These are phyloP conservation scores for Ilex asprella DNA, from an alignment of 257 asterid species.

Conservation along the genomic window DNA sequence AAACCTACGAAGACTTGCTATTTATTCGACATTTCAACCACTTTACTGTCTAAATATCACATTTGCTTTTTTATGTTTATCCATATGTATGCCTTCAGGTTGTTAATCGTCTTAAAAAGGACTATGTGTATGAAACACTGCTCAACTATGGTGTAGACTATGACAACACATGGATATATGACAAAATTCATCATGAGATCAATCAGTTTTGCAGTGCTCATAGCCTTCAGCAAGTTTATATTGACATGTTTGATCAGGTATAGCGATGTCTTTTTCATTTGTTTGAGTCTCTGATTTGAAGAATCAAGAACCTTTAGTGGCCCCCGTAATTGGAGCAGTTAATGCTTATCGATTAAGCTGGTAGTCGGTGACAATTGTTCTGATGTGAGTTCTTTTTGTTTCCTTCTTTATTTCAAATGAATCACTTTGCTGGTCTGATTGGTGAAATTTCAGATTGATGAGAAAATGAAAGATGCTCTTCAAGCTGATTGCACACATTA, in stretches of 20 bases:
- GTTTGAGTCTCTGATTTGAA: not conserved
- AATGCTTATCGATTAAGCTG: not conserved
- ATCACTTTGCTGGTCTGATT: not conserved
- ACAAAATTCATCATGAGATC: constrained; percentile 98
- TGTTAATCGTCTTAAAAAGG: constrained; percentile 87
- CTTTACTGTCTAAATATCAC: constrained; percentile 4
- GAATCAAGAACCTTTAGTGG: not conserved
- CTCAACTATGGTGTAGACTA: constrained; percentile 83
- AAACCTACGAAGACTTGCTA: constrained; percentile 9
- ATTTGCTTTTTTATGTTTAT: constrained; percentile 8
- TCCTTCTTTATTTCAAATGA: not conserved
- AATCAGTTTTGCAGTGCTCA: constrained; percentile 96
- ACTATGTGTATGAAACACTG: constrained; percentile 70
- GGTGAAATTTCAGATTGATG: constrained; percentile 65
- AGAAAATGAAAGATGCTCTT: constrained; percentile 97
- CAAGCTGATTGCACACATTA: constrained; percentile 96
- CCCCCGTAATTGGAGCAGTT: too few species aligned
- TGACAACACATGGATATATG: constrained; percentile 97
- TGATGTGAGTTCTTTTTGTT: not conserved
- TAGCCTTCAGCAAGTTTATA: constrained; percentile 95
- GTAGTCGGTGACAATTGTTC: not conserved
- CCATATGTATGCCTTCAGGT: constrained; percentile 45
- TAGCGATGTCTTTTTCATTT: not conserved
- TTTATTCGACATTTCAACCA: not conserved
- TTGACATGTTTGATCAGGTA: constrained; percentile 99